A percentile compares a stretch with the other conserved stretches of the same genome.
phyloP scores from a whole-genome alignment of 768 basidiomycete genomes.

The Mycena vulgaris region DNA sequence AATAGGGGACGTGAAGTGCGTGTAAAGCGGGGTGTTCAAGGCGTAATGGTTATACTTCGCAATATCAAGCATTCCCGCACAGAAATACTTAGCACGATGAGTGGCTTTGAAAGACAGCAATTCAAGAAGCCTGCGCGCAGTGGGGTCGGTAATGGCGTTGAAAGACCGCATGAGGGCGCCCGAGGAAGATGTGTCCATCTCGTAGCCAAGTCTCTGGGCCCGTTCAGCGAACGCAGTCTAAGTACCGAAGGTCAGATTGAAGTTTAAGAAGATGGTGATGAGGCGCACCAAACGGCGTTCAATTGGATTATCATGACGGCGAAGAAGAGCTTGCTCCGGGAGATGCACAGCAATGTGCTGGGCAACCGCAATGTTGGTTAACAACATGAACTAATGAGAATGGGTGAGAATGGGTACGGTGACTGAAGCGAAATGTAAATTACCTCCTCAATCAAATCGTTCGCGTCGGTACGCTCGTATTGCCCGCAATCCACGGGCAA shows the following conservation, averaged over 20 bases:
- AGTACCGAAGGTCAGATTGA: constrained; percentile 27
- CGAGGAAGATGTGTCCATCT: constrained; percentile 84
- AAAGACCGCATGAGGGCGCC: constrained; percentile 90
- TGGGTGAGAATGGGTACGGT: constrained; percentile 15
- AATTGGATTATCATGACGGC: constrained; percentile 93
- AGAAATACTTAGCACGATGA: constrained; percentile 97
- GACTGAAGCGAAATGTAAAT: constrained; percentile 30
- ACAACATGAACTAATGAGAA: constrained; percentile 86
- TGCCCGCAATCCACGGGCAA: constrained; percentile 85
- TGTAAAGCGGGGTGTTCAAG: constrained; percentile 92
- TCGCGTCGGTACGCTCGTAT: constrained; percentile 77
- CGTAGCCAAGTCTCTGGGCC: constrained; percentile 86
- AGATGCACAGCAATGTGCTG: constrained; percentile 94
- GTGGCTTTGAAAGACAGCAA: constrained; percentile 93
- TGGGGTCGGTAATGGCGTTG: constrained; percentile 78
- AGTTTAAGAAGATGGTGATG: background rate
- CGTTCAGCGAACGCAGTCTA: constrained; percentile 86
- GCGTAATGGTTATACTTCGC: constrained; percentile 97
- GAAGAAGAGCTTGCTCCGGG: constrained; percentile 96
- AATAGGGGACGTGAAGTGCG: constrained; percentile 94
- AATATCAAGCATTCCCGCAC: constrained; percentile 98
- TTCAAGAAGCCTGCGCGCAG: constrained; percentile 84
- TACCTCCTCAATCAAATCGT: constrained; percentile 92
- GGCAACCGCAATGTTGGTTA: constrained; percentile 91
- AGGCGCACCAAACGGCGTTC: constrained; percentile 88